Evolutionary conservation across 2,329 filamentous ascomycete species (phyloP), one percentile per base, ranked within the genome.

Genomic region (Claviceps spartinae): DNA sequence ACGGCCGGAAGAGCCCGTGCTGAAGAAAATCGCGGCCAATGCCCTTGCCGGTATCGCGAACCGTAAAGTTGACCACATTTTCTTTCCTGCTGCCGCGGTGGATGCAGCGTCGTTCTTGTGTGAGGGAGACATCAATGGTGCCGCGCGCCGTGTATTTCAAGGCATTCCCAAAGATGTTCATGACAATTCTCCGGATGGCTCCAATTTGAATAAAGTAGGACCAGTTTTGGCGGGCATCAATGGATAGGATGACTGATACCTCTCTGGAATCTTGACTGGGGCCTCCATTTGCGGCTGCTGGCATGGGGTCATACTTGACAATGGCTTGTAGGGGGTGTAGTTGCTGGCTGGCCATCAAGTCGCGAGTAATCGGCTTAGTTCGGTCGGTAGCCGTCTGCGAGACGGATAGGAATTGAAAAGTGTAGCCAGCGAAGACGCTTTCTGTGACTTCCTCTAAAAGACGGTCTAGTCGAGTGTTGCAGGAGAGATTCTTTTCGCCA

Each of bases 11-110:
- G 0, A 86, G 63, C 13, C 74, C 72, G 5, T 78, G 74, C 20
- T 74, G 70, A 8, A 85, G 64, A 55, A 79, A 87, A 13, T 83
- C 78, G 5, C 76, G 69, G 0, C 74, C 75, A 38, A 87, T 87
- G 1, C 83, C 84, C 45, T 73, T 74, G 1, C 83, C 83, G 0
- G 83, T 82, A 57, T 87, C 83, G 0, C 71, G 69, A 2, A 87
- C 75, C 0, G 70, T 75, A 5, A 81, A 59, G 0, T 57, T 61
- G 3, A 68, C 56, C 11, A 57, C 51, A 7, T 54, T 52, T 18
- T 58, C 51, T 0, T 50, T 54, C 11, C 46, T 55, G 1, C 37
- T 38, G 1, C 37, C 40, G 4, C 34, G 14, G 4, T 40, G 51
- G 54, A 20, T 50, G 11, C 38, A 45, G 2, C 36, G 24, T 3